phyloP scores from a whole-genome alignment of 345 rosid genomes.

The Abelmoschus esculentus region DNA sequence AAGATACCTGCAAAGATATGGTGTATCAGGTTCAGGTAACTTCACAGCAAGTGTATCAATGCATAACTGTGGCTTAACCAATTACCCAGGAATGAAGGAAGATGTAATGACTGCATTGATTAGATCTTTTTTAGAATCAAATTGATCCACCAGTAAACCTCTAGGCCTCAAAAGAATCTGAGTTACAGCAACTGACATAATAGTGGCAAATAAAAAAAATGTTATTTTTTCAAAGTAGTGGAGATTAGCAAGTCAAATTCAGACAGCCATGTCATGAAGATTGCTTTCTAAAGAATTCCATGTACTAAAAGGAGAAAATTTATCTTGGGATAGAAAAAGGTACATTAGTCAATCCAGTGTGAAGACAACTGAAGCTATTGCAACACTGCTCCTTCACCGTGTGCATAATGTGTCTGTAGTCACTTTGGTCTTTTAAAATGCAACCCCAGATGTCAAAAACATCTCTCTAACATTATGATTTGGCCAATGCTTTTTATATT shows the following conservation, averaged over 20 bases:
- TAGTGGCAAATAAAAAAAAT: slow-evolving; percentile 4
- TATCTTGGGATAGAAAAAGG: background rate
- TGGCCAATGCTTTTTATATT: background rate
- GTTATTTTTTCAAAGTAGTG: slow-evolving; percentile 5
- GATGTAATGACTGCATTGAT: slow-evolving; percentile 85
- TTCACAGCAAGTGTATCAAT: slow-evolving; percentile 3
- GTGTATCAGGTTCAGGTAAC: slow-evolving; percentile 11
- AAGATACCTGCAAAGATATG: slow-evolving; percentile 55
- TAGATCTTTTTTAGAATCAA: slow-evolving; percentile 84
- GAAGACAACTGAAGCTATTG: background rate
- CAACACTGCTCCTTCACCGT: background rate
- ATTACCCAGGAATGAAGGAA: slow-evolving; percentile 87
- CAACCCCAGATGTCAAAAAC: background rate
- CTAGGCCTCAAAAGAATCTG: slow-evolving; percentile 88
- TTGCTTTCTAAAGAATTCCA: background rate
- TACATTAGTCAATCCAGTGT: background rate
- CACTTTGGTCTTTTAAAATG: background rate
- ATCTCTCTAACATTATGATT: background rate
- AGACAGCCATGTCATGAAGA: background rate
- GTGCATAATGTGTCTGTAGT: background rate
- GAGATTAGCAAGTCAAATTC: background rate
- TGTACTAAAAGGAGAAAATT: background rate
- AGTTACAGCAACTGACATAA: slow-evolving; percentile 80
- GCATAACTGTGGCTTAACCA: slow-evolving; percentile 7
- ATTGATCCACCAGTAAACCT: slow-evolving; percentile 90